Evolutionary conservation across 1,284 basidiomycete species (phyloP).

Genomic region (Sporisorium sorghi): DNA sequence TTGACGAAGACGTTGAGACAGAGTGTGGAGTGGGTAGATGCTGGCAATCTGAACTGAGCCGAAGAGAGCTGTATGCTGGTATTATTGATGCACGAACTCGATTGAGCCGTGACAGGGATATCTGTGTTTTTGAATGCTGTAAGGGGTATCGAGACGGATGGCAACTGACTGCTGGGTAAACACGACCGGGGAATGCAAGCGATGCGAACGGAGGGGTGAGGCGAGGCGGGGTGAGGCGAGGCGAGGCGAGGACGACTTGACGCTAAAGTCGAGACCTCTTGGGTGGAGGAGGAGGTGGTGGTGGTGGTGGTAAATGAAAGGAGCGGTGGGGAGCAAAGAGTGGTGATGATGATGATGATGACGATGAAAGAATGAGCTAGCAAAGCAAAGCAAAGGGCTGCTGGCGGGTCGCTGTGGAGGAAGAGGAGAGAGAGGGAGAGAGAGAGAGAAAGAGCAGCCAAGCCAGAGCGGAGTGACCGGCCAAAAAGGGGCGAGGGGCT

Average conservation of each 20-base stretch:
- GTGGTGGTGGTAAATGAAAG: conserved; percentile 1
- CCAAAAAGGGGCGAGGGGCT: conserved; percentile 8
- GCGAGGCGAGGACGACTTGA: not conserved
- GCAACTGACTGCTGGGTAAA: not conserved
- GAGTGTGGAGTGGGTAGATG: not conserved
- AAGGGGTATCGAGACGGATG: conserved; percentile 9
- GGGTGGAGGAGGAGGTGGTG: not conserved
- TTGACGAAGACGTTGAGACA: not conserved
- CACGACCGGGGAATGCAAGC: conserved; percentile 8
- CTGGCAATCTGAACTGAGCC: not conserved
- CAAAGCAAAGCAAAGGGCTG: not conserved
- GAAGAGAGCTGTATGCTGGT: conserved; percentile 5
- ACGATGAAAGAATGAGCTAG: not conserved
- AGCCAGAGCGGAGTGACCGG: not conserved
- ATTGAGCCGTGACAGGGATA: not conserved
- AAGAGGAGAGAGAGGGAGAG: not conserved
- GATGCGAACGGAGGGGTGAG: no score
- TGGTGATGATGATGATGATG: not conserved
- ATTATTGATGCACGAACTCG: not conserved
- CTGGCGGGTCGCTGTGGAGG: not conserved
- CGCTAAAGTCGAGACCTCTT: not conserved
- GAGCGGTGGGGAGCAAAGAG: not conserved
- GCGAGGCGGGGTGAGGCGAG: no score
- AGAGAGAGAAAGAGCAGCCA: not conserved
- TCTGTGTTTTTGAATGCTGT: conserved; percentile 7